Base-by-base conservation (phyloP, 352 stramenopile species). In the Albugo candida region DNA sequence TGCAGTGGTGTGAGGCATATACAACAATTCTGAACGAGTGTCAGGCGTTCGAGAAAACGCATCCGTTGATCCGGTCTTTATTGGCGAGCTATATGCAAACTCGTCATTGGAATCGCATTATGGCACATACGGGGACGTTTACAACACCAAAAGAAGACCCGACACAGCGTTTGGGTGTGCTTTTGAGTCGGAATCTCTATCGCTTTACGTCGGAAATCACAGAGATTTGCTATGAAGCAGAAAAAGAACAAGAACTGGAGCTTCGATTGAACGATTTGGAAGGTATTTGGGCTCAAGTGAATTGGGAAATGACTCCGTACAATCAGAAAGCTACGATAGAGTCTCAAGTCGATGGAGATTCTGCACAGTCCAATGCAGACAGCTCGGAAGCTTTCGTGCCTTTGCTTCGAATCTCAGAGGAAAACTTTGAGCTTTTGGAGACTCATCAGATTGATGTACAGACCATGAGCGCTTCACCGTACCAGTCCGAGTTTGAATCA, bases 391-490 rank as follows among this genome's bases (percentile, higher is more conserved):
- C 88, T 17, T 67, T 92, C 44, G 80, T 96, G 5, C 86, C 80
- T 19, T 62, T 95, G 36, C 64, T 96, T 2, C 93, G 91, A 45
- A 73, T 97, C 11, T 83, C 73, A 0, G 93, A 98, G 65, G 93
- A 98, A 35, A 87, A 98, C 64, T 97, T 97, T 53, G 91, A 97
- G 62, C 57, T 92, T 11, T 75, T 98, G 11, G 92, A 98, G 61
- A 95, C 84, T 14, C 89, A 98, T 58, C 93, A 98, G 63, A 88
- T 97, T 24, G 71, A 93, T 48, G 84, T 97, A 16, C 93, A 98
- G 64, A 83, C 85, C 34, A 98, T 98, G 92, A 87, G 88, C 49
- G 82, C 85, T 4, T 96, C 82, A 14, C 88, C 91, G 1, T 97
- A 97, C 51, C 73, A 97, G 19, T 91, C 77, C 1, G 85, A 97